Base-by-base conservation (phyloP, 441 rosid genomes). In the Arabidopsis hybrid region DNA sequence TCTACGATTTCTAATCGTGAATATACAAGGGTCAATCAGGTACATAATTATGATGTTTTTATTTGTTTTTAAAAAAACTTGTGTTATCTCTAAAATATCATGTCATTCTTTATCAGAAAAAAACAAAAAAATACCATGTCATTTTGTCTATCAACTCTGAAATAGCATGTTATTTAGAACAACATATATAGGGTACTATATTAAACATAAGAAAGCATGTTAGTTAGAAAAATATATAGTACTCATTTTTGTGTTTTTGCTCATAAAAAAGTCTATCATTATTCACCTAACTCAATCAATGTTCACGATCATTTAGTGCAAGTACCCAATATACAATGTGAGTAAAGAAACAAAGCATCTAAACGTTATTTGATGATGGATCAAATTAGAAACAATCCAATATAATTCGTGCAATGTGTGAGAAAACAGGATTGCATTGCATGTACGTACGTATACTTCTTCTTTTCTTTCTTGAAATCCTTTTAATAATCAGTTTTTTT, bases 401-500 rank as follows among this genome's bases (percentile, higher is more conserved):
- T 45, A 62, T 14, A 61, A 16, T 14, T 7, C 31, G n/a, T 35
- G 66, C 29, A 36, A n/a, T 21, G 6, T 42, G 69, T 17, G 63
- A 60, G 34, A 60, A 72, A 62, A 62, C 12, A 51, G 6, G 11
- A 31, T 40, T 72, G 62, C 53, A 71, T 42, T 21, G 26, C 26
- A 21, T 21, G 7, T 6, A 29, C 13, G 55, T 32, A 32, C 46
- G 14, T 62, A 8, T 11, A 43, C 34, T 62, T 14, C 10, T 51
- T 61, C 5, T 36, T 26, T 38, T 9, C 4, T 40, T 3, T 7
- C 14, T 40, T 55, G 3, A 39, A 18, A 40, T 39, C 31, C 29
- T 26, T 26, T 26, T 26, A 3, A 26, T 26, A 26, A 26, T 26
- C 29, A 26, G 29, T 26, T 26, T 26, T 26, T 26, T 21, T n/a